These are phyloP conservation scores for Didymella lethalis DNA, from an alignment of 2,329 filamentous ascomycete genomes.

Conservation along the genomic window DNA sequence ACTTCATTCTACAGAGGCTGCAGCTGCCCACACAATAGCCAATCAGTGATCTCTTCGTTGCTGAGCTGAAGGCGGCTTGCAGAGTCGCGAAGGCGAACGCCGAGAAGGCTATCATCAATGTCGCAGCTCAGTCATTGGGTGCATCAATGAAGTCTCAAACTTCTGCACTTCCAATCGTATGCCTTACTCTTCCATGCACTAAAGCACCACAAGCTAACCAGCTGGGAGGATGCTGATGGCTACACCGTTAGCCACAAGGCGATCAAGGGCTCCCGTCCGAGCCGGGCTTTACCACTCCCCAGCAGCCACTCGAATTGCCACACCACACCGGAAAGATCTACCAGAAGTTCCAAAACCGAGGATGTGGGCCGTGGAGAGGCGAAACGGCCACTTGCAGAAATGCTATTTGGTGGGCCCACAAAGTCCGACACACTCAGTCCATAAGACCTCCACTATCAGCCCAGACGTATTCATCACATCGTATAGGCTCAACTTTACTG, in stretches of 20 bases:
- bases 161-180: background rate
- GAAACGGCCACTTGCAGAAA: background rate
- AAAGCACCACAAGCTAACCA: background rate
- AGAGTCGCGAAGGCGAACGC: background rate
- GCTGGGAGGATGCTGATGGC: background rate
- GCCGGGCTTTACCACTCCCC: background rate
- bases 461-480: background rate
- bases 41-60: background rate
- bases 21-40: background rate
- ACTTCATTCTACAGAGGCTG: conserved; percentile 6
- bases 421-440: background rate
- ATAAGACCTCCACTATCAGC: background rate
- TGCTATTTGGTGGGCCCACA: background rate
- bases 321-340: background rate
- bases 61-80: background rate
- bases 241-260: conserved; percentile 6
- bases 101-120: background rate
- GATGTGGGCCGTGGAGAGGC: background rate
- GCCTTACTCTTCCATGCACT: background rate
- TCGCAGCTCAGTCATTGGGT: background rate
- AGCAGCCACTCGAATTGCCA: background rate
- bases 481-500: background rate
- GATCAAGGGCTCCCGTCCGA: background rate
- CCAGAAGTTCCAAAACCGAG: background rate
- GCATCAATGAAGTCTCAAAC: background rate